A percentile compares a stretch with the other conserved stretches of the same genome.
These are phyloP conservation scores for Gyromitra esculenta DNA, from an alignment of 2,329 filamentous ascomycete species.

Conservation along the genomic window DNA sequence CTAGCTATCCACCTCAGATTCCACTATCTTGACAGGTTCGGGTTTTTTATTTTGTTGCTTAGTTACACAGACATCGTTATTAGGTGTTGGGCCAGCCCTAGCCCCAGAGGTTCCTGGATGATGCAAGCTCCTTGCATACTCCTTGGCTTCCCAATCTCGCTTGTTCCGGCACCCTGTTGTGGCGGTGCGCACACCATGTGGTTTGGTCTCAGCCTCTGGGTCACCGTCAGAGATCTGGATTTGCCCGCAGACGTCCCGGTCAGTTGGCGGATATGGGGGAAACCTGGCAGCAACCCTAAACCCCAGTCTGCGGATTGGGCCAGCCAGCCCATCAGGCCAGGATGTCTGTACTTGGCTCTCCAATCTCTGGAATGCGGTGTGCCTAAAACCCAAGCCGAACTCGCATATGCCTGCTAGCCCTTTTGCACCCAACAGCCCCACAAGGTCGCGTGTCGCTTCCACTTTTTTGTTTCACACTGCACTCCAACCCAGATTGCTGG, in stretches of 20 bases:
- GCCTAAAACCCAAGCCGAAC: constrained; percentile 5
- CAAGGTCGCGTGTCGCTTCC: constrained; percentile 9
- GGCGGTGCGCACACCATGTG: constrained; percentile 36
- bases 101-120: constrained; percentile 1
- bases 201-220: constrained; percentile 7
- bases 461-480: not conserved
- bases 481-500: constrained; percentile 3
- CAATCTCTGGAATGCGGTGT: too few species aligned
- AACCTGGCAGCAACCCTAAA: too few species aligned
- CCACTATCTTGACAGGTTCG: constrained; percentile 3
- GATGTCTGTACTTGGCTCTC: too few species aligned
- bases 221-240: too few species aligned
- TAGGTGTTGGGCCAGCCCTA: constrained; percentile 11
- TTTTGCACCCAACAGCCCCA: not conserved
- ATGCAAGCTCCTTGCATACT: not conserved
- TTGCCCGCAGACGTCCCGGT: too few species aligned
- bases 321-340: too few species aligned
- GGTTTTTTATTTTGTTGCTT: not conserved
- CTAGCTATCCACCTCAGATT: constrained; percentile 2
- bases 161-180: not conserved
- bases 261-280: too few species aligned
- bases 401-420: not conserved
- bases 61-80: constrained; percentile 6
- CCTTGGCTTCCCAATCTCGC: constrained; percentile 15
- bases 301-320: too few species aligned